These are phyloP conservation scores for Metarhizium humberi DNA, from an alignment of 2,329 filamentous ascomycete species.

Conservation along the genomic window DNA sequence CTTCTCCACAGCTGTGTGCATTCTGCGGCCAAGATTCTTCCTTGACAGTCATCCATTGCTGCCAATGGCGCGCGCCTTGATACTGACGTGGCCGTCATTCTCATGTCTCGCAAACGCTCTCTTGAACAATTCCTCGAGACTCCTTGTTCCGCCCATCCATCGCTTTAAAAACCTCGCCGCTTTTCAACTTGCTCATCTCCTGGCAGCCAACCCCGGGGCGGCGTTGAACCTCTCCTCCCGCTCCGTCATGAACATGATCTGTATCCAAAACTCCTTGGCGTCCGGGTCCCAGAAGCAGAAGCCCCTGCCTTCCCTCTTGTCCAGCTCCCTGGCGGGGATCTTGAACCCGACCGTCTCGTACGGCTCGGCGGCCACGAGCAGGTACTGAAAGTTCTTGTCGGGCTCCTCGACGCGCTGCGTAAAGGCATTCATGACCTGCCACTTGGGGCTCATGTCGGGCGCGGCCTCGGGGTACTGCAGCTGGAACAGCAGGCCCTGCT, in stretches of 20 bases:
- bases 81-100: too few species aligned
- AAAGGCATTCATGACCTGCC: slow-evolving; percentile 96
- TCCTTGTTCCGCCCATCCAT: neutral
- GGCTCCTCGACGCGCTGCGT: slow-evolving; percentile 93
- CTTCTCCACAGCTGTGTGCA: neutral
- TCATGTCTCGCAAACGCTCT: neutral
- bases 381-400: slow-evolving; percentile 89
- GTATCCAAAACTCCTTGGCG: slow-evolving; percentile 93
- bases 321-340: slow-evolving; percentile 85
- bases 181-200: slow-evolving; percentile 24
- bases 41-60: neutral
- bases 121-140: neutral
- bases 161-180: too few species aligned
- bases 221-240: slow-evolving; percentile 79
- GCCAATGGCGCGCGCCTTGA: neutral
- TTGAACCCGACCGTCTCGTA: slow-evolving; percentile 98
- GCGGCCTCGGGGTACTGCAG: slow-evolving; percentile 90
- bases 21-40: neutral
- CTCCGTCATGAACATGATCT: slow-evolving; percentile 97
- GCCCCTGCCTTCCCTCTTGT: slow-evolving; percentile 77
- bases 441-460: slow-evolving; percentile 64
- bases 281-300: slow-evolving; percentile 96
- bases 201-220: slow-evolving; percentile 48
- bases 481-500: slow-evolving; percentile 90
- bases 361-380: slow-evolving; percentile 89